Evolutionary conservation across 768 basidiomycete genomes (phyloP).

Genomic region (Suillus sp.): DNA sequence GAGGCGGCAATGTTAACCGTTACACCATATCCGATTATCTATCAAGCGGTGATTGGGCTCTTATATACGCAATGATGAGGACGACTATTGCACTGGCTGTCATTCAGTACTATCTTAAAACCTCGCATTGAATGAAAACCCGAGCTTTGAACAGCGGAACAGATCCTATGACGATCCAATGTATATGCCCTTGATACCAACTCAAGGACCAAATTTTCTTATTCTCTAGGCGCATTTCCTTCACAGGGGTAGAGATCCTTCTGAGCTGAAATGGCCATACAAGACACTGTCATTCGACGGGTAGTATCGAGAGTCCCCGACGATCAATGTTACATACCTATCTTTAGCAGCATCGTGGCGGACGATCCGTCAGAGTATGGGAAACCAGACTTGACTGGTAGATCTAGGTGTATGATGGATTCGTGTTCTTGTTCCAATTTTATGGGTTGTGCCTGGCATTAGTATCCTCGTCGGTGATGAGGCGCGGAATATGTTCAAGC

Average conservation of each 20-base stretch:
- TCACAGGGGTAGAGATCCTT: too few relatives aligned
- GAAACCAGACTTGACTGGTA: constrained; percentile 48
- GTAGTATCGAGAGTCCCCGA: background rate
- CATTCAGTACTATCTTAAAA: too few relatives aligned
- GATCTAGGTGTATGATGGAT: constrained; percentile 34
- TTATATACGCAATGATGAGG: background rate
- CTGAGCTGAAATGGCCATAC: background rate
- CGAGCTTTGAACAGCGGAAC: background rate
- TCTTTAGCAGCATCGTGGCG: constrained; percentile 35
- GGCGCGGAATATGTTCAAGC: constrained; percentile 31
- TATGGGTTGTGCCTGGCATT: constrained; percentile 36
- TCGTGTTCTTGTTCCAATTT: constrained; percentile 46
- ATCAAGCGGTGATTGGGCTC: too few relatives aligned
- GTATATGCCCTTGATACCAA: background rate
- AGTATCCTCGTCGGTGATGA: constrained; percentile 20
- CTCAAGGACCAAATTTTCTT: background rate
- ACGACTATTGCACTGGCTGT: too few relatives aligned
- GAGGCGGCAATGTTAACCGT: constrained; percentile 70
- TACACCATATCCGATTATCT: constrained; percentile 55
- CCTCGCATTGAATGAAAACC: background rate
- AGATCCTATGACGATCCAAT: background rate
- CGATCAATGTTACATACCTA: constrained; percentile 20
- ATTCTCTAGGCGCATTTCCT: background rate
- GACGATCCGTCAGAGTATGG: constrained; percentile 41
- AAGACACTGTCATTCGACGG: background rate